Evolutionary conservation across 179 eudicot genomes (phyloP), one percentile per base, ranked within the genome.

Genomic region (Vitellaria paradoxa): DNA sequence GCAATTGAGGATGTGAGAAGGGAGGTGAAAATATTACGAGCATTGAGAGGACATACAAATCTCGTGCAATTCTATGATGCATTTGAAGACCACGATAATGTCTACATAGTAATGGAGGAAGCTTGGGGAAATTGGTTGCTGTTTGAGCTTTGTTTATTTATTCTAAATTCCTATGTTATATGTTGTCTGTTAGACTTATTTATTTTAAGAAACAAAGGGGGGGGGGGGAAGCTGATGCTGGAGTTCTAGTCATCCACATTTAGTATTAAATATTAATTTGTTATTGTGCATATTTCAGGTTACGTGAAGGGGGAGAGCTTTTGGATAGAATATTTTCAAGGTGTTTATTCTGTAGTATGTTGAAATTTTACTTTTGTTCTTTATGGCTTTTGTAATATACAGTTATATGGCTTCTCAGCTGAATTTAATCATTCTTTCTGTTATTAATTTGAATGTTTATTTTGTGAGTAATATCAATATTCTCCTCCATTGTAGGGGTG

Each of bases 51-150:
- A 49, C 93, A 88, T 59, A 57, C 37, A 15, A 86, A 90, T 80
- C 82, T 90, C 21, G 87, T 84, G 8, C 76, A 80, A 18, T 88
- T 88, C 77, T 81, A 86, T 77, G 93, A 90, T 61, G 90, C 93
- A 71, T 88, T 76, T 76, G 93, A 90, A 81, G 93, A 90, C 77
- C 47, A 69, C 14, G 85, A 88, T 50, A 83, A 86, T 77, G 89
- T 89, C 81, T 89, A 89, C 73, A 80, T 89, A 57, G 89, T 85
- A 23, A 88, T 88, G 91, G 93, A 90, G 93, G 88, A 88, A 90
- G 93, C 49, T 49, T 52, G 49, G 73, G 49, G 12, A 26, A 65
- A 65, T 47, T 55, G 72, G 59, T 13, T 69, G 18, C 11, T 11
- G 11, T 69, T 69, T 23, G 59, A 50, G 56, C 47, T 46, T 68